Evolutionary conservation across 2,329 filamentous ascomycete species (phyloP), one percentile per base, ranked within the genome.

Genomic region (Cercospora brassicicola): DNA sequence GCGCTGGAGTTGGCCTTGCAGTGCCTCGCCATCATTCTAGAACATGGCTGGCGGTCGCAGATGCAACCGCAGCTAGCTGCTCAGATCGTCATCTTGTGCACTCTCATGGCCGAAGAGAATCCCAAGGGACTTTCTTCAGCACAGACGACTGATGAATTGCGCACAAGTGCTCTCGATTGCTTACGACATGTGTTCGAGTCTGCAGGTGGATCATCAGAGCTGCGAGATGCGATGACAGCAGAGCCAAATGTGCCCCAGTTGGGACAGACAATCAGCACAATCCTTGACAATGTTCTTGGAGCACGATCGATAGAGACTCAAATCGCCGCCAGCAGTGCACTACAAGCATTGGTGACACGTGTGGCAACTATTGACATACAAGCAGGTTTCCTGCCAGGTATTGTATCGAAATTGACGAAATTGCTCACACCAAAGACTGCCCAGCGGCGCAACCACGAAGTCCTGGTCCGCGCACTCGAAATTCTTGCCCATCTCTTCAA

Each of bases 341-440:
- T 97, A 2, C 81, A 86, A 61, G 82, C 86, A 0, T 81, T 95
- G 7, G 87, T 89, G 71, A 75, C 78, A 6, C 87, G 88, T 23
- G 84, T 97, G 53, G 88, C 86, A 62, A 90, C 95, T 74, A 86
- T 86, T 57, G 86, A 91, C n/a, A 88, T 91, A 2, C 82, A 96
- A 65, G 92, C 93, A 9, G 94, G 88, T 69, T 95, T 99, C 75
- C 84, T 98, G 51, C 95, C 96, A 0, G 93, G 94, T 9, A 92
- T 92, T 0, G 87, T 97, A 0, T 98, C 95, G 2, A 88, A 89
- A 0, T 82, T 99, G 26, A 89, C 91, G 2, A 94, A 90, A 74
- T 82, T 93, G 0, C 81, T 96, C 61, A 90, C 91, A 4, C 88
- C 88, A 0, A 91, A 89, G 0, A 87, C 84, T n/a, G 83, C 86